Percentiles rank a stretch among this genome's conserved stretches.
These are phyloP conservation scores for Leishmania lainsoni DNA, from an alignment of 208 protist genomes.

Conservation along the genomic window DNA sequence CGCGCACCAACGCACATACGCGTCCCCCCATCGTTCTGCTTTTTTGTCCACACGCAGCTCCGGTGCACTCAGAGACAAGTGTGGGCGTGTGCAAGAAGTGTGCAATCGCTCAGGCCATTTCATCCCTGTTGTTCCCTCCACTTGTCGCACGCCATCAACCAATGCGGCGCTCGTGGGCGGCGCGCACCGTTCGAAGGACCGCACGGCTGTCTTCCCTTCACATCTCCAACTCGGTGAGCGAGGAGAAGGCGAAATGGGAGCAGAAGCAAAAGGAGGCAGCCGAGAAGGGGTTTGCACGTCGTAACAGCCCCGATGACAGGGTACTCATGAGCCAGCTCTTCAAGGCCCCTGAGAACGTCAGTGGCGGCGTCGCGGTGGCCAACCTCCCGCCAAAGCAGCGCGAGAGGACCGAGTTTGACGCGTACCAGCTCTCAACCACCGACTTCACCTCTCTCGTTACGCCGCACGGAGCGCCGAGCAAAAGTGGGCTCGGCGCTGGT, in stretches of 20 bases:
- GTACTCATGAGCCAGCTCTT: slow-evolving; percentile 66
- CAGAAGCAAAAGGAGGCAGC: slow-evolving; percentile 54
- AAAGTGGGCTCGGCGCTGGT: slow-evolving; percentile 70
- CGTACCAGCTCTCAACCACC: slow-evolving; percentile 73
- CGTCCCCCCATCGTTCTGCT: not conserved
- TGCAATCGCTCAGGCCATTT: not conserved
- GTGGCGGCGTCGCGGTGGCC: slow-evolving; percentile 52
- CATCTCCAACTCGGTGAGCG: slow-evolving; percentile 31
- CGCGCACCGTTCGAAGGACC: not conserved
- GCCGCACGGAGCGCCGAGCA: slow-evolving; percentile 47
- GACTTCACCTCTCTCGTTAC: slow-evolving; percentile 84
- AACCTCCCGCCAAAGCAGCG: slow-evolving; percentile 63
- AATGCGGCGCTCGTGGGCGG: slow-evolving; percentile 15
- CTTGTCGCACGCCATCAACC: not conserved
- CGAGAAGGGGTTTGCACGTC: slow-evolving; percentile 57
- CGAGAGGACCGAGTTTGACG: slow-evolving; percentile 66
- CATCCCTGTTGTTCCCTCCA: not conserved
- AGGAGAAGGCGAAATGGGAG: slow-evolving; percentile 39
- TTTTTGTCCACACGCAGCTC: not conserved
- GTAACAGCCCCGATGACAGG: slow-evolving; percentile 53
- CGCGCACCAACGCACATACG: not conserved
- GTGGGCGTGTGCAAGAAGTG: not conserved
- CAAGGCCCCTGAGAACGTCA: slow-evolving; percentile 34
- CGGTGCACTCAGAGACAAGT: not conserved
- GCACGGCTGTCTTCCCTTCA: slow-evolving; percentile 13